Evolutionary conservation across 164 flowering plant genomes (phyloP).

Genomic region (Chimonanthus salicifolius): DNA sequence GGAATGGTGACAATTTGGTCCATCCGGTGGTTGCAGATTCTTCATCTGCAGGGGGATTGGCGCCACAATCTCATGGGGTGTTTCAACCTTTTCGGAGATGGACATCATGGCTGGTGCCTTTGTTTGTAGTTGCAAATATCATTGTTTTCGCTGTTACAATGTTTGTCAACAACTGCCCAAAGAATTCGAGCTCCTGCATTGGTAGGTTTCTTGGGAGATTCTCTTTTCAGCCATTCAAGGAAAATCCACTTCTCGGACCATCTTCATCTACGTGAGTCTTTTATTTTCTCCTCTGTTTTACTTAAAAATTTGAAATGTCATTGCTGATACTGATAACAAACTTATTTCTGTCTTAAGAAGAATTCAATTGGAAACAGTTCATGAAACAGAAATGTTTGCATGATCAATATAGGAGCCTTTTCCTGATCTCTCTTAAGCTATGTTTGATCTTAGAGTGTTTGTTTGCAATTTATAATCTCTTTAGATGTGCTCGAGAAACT

Average conservation of each 20-base stretch:
- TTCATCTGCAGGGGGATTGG: not conserved
- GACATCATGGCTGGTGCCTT: constrained; percentile 67
- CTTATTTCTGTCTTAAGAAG: too few relatives aligned
- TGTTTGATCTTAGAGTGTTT: too few relatives aligned
- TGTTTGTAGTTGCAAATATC: constrained; percentile 38
- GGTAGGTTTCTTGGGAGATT: constrained; percentile 43
- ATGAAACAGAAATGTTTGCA: too few relatives aligned
- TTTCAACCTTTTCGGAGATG: constrained; percentile 35
- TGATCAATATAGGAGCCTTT: too few relatives aligned
- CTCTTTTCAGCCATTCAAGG: constrained; percentile 58
- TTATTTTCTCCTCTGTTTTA: too few relatives aligned
- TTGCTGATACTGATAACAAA: too few relatives aligned
- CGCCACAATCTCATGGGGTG: constrained; percentile 5
- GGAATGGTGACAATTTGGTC: constrained; percentile 17
- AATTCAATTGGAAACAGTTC: too few relatives aligned
- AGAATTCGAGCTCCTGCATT: constrained; percentile 36
- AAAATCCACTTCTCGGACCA: constrained; percentile 74
- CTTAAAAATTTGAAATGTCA: too few relatives aligned
- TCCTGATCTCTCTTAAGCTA: too few relatives aligned
- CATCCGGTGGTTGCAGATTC: constrained; percentile 22
- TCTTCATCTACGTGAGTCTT: constrained; percentile 47
- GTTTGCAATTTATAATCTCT: too few relatives aligned
- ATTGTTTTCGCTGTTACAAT: constrained; percentile 40
- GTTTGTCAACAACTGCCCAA: constrained; percentile 60
- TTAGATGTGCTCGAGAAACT: too few relatives aligned